Evolutionary conservation across 352 stramenopile species (phyloP), one percentile per base, ranked within the genome.

Genomic region (Phytophthora pini): DNA sequence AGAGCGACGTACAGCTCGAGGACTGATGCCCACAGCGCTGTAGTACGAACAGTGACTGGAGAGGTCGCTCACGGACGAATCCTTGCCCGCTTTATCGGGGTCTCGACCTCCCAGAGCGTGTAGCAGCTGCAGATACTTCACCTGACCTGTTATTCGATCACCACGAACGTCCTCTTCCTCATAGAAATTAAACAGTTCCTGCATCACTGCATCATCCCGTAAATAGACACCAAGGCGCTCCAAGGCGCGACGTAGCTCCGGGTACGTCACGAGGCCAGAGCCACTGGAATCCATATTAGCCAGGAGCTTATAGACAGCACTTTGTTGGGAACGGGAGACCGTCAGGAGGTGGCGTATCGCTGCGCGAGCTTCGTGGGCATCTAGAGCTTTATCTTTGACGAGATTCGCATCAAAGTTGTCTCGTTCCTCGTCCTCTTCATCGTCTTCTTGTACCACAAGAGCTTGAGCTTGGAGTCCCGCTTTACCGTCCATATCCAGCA

Each of bases 11-110:
- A 83, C 80, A 20, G 69, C 67, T 5, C 77, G 80, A 39, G 79
- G 82, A 49, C 82, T 90, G 49, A 90, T 91, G 12, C 65, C 77
- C 27, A 93, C 84, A 5, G 82, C 77, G 54, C 68, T 87, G 69
- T 93, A 93, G 72, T 93, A 93, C 7, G 82, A 90, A 46, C 84
- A 93, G 53, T 91, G 83, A 65, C 82, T 91, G 2, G 82, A 90
- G 2, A 90, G 44, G 29, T 93, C 84, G 47, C 80, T 90, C 77
- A 88, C 77, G 5, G 61, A 74, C 17, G 84, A 82, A 46, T 90
- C 47, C 24, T 76, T 84, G 34, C 65, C 65, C 4, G 66, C 60
- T 45, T 74, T 74, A 45, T 93, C 82, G 0, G 84, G 82, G 45
- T 93, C 84, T 34, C 80, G 76, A 0, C 84, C 84, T 2, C 84